A percentile compares a stretch with the other conserved stretches of the same genome.
Conservation (phyloP, 2,329 filamentous ascomycete species). For the Didymella arachidicola region DNA sequence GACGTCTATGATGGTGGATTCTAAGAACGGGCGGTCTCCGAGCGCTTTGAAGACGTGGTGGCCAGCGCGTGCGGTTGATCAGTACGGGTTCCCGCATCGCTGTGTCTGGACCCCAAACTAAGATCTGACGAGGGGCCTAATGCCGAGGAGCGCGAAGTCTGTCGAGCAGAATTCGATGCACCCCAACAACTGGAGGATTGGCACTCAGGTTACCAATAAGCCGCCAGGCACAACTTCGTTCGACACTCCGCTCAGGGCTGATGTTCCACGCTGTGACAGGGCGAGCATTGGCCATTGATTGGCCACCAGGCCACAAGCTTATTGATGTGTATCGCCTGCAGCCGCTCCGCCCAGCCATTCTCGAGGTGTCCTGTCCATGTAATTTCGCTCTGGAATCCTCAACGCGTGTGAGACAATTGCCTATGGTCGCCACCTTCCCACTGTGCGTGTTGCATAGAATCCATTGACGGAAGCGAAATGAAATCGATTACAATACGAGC, state of each 20-base stretch:
- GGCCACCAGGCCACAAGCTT: background rate
- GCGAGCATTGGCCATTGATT: conserved; percentile 3
- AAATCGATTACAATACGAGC: conserved; percentile 5
- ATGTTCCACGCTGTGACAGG: background rate
- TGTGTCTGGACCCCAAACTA: conserved; percentile 21
- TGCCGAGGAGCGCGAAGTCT: conserved; percentile 8
- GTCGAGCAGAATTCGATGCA: background rate
- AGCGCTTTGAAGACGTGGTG: conserved; percentile 16
- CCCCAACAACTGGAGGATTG: conserved; percentile 1
- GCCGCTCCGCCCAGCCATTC: background rate
- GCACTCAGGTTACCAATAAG: background rate
- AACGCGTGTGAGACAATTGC: background rate
- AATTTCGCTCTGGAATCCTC: conserved; percentile 9
- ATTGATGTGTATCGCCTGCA: conserved; percentile 1
- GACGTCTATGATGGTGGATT: conserved; percentile 6
- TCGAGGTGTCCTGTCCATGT: background rate
- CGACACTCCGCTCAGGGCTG: conserved; percentile 9
- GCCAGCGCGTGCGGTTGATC: conserved; percentile 13
- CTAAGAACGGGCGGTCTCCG: conserved; percentile 11
- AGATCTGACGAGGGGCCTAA: conserved; percentile 12
- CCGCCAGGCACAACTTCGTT: background rate
- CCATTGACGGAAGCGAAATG: conserved; percentile 15
- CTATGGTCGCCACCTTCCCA: conserved; percentile 11
- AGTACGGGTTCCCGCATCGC: conserved; percentile 20
- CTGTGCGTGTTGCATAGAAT: conserved; percentile 11